Conservation (phyloP, 2,329 filamentous ascomycete species). For the Neofusicoccum kwambonambiense region DNA sequence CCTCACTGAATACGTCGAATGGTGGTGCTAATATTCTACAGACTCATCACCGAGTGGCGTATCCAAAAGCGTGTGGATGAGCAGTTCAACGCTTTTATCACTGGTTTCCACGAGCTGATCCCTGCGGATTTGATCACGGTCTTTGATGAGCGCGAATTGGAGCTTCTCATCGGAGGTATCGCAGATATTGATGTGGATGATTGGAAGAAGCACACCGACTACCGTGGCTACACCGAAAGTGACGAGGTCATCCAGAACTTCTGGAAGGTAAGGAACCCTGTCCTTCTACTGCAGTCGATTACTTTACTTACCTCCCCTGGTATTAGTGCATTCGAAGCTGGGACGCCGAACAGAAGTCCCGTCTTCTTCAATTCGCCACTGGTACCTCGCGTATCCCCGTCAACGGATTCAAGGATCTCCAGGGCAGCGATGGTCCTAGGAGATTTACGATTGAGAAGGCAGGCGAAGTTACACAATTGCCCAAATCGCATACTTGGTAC, state of each 20-base stretch:
- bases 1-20: background rate
- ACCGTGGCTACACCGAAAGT: slow-evolving; percentile 95
- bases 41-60: slow-evolving; percentile 96
- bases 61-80: slow-evolving; percentile 98
- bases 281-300: background rate
- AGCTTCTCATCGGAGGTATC: slow-evolving; percentile 95
- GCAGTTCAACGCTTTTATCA: slow-evolving; percentile 97
- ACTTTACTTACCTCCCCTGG: background rate
- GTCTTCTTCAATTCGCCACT: slow-evolving; percentile 93
- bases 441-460: slow-evolving; percentile 98
- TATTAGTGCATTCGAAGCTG: slow-evolving; percentile 76
- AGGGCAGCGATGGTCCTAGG: slow-evolving; percentile 92
- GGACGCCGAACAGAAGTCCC: slow-evolving; percentile 98
- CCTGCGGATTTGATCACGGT: slow-evolving; percentile 96
- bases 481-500: slow-evolving; percentile 97
- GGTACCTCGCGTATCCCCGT: slow-evolving; percentile 97
- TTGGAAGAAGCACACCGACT: slow-evolving; percentile 99
- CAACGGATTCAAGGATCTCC: slow-evolving; percentile 98
- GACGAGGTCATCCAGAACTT: slow-evolving; percentile 98
- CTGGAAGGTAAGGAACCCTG: slow-evolving; percentile 71
- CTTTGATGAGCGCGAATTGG: slow-evolving; percentile 95
- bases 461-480: slow-evolving; percentile 83
- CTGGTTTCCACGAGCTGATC: slow-evolving; percentile 96
- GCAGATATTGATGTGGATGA: slow-evolving; percentile 99
- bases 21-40: slow-evolving; percentile 30